Evolutionary conservation across 225 moss, liverwort and hornwort species (phyloP).

Genomic region (Climacium dendroides): DNA sequence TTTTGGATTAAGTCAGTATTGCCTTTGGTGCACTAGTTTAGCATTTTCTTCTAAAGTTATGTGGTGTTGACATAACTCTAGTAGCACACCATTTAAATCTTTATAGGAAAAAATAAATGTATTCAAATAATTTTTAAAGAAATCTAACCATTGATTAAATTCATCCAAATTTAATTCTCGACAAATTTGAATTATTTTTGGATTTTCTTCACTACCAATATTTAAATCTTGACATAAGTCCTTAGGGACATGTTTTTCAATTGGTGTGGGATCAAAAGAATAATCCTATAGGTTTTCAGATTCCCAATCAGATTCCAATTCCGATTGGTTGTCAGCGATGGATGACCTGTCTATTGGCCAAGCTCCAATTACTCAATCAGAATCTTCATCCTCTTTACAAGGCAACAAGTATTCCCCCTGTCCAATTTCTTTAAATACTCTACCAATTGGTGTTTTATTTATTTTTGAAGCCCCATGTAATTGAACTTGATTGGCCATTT

Average conservation of each 20-base stretch:
- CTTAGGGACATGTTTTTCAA: not conserved
- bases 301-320: not conserved
- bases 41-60: not conserved
- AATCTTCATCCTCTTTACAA: not conserved
- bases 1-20: not conserved
- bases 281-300: not conserved
- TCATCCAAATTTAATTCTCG: accelerated
- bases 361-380: accelerated
- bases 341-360: accelerated
- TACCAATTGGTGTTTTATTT: not conserved
- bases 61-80: not conserved
- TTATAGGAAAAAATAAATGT: not conserved
- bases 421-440: not conserved
- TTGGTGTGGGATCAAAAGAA: not conserved
- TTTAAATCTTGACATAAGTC: not conserved
- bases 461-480: not conserved
- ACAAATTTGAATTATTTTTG: not conserved
- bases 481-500: not conserved
- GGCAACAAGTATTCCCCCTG: accelerated
- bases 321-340: accelerated
- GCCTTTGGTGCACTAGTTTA: not conserved
- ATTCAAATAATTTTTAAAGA: not conserved
- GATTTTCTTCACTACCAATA: accelerated
- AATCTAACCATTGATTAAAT: not conserved
- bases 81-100: not conserved